A percentile compares a stretch with the other conserved stretches of the same genome.
These are phyloP conservation scores for Jacaranda copaia DNA, from an alignment of 257 asterid genomes.

Conservation along the genomic window DNA sequence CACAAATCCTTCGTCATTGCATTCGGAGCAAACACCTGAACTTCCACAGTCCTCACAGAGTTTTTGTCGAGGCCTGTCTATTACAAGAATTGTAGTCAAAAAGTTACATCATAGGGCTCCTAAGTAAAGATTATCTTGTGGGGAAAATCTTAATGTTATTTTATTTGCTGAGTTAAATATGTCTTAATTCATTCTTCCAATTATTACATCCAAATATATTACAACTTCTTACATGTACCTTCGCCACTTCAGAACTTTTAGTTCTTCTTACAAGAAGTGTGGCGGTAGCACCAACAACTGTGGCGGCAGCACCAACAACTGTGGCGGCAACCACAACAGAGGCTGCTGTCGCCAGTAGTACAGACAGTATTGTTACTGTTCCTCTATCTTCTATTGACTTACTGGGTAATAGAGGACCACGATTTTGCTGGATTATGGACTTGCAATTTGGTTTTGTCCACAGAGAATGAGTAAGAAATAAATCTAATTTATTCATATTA, in stretches of 20 bases:
- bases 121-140: no score
- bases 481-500: background rate
- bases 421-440: constrained; percentile 28
- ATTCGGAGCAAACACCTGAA: constrained; percentile 79
- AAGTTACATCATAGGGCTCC: background rate
- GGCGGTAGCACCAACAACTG: constrained; percentile 68
- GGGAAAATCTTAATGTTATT: background rate
- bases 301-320: constrained; percentile 63
- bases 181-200: background rate
- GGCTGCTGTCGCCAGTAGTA: constrained; percentile 64
- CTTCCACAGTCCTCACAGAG: constrained; percentile 80
- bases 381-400: constrained; percentile 29
- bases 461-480: constrained; percentile 19
- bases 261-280: constrained; percentile 59
- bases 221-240: constrained; percentile 42
- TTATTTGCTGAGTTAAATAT: background rate
- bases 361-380: constrained; percentile 37
- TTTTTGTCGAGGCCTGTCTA: constrained; percentile 57
- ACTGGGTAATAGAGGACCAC: constrained; percentile 28
- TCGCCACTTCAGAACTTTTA: constrained; percentile 43
- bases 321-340: constrained; percentile 70
- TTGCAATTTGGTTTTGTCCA: constrained; percentile 38
- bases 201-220: background rate
- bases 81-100: constrained; percentile 32
- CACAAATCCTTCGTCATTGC: constrained; percentile 91